These are phyloP conservation scores for Rachicladosporium sp. DNA, from an alignment of 2,329 filamentous ascomycete species.

Conservation along the genomic window DNA sequence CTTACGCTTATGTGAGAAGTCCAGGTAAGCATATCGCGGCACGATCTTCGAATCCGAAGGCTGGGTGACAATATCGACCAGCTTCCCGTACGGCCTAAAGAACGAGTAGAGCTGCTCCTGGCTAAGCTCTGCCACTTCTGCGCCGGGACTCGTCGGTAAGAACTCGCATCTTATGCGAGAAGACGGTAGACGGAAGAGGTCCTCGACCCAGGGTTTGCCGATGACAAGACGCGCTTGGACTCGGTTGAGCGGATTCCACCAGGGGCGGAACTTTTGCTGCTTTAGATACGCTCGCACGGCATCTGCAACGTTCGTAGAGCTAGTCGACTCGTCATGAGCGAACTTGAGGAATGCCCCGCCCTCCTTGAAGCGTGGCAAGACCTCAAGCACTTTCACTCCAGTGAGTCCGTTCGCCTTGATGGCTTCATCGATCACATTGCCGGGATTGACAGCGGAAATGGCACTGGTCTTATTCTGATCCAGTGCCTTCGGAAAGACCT, in stretches of 20 bases:
- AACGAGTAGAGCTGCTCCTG: slow-evolving; percentile 79
- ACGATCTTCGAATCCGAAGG: slow-evolving; percentile 74
- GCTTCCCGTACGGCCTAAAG: slow-evolving; percentile 82
- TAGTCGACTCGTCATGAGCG: slow-evolving; percentile 38
- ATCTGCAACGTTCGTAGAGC: slow-evolving; percentile 45
- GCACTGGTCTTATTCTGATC: slow-evolving; percentile 38
- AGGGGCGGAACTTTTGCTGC: slow-evolving; percentile 64
- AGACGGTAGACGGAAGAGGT: slow-evolving; percentile 72
- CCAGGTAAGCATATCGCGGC: slow-evolving; percentile 68
- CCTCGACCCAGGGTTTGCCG: slow-evolving; percentile 87
- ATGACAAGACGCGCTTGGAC: slow-evolving; percentile 63
- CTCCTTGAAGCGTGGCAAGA: slow-evolving; percentile 76
- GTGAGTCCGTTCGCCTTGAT: slow-evolving; percentile 16
- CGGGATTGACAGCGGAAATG: slow-evolving; percentile 44
- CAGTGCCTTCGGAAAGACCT: slow-evolving; percentile 34
- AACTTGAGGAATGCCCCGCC: slow-evolving; percentile 92
- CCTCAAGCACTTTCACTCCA: slow-evolving; percentile 58
- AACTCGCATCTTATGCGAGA: slow-evolving; percentile 73
- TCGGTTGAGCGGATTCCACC: slow-evolving; percentile 72
- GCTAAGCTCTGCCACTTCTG: slow-evolving; percentile 63
- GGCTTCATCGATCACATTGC: slow-evolving; percentile 38
- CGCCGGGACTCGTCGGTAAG: slow-evolving; percentile 58
- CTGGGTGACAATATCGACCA: slow-evolving; percentile 72
- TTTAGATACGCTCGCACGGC: slow-evolving; percentile 51
- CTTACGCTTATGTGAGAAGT: slow-evolving; percentile 60